Percentiles rank a stretch among this genome's conserved stretches.
Evolutionary conservation across 495 filamentous ascomycete genomes (phyloP).

Genomic region (Hypoxylon trugodes): DNA sequence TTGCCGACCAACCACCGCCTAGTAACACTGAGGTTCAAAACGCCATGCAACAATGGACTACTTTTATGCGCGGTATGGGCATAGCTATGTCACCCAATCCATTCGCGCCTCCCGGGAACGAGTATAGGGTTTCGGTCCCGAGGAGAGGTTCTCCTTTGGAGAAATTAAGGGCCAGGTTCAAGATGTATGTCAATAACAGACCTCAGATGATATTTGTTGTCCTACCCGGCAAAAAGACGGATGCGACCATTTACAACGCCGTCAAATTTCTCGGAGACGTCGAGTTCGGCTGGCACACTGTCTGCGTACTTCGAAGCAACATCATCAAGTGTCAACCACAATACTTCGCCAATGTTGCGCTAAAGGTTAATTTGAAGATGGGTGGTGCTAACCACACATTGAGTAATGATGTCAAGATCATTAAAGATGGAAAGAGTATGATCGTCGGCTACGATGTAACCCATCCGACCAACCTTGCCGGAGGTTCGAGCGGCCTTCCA

Average conservation of each 20-base stretch:
- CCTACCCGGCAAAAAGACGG: constrained; percentile 56
- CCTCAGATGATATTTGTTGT: constrained; percentile 70
- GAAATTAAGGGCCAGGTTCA: constrained; percentile 29
- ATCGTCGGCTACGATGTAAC: constrained; percentile 88
- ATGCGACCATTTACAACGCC: constrained; percentile 65
- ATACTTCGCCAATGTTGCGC: constrained; percentile 76
- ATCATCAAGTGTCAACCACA: constrained; percentile 52
- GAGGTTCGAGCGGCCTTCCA: constrained; percentile 58
- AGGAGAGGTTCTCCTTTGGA: background rate
- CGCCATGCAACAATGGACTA: constrained; percentile 47
- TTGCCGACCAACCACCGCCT: background rate
- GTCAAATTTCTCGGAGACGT: constrained; percentile 76
- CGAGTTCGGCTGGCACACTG: constrained; percentile 68
- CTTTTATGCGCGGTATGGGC: constrained; percentile 48
- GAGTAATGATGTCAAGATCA: constrained; percentile 56
- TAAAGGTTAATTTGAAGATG: constrained; percentile 89
- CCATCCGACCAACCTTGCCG: constrained; percentile 79
- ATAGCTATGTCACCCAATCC: constrained; percentile 37
- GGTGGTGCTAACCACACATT: constrained; percentile 81
- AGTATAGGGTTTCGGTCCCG: background rate
- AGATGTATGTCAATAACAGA: constrained; percentile 26
- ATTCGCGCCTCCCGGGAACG: background rate
- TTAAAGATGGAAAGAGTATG: constrained; percentile 71
- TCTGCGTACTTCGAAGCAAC: constrained; percentile 66
- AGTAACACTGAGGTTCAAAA: background rate